Conservation (phyloP, 331 rosid genomes). For the Acacia pycnantha region DNA sequence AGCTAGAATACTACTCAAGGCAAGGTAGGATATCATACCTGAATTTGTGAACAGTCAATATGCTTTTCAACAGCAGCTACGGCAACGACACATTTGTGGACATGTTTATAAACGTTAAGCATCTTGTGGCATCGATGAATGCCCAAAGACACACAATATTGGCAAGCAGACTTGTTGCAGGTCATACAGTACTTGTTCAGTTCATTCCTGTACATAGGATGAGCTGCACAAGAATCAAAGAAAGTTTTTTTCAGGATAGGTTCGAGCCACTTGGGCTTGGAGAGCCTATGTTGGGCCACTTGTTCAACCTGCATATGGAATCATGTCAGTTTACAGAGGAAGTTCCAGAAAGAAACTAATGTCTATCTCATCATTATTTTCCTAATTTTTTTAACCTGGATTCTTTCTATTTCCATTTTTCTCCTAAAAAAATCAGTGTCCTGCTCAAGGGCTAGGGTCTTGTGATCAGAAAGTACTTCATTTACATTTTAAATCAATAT, state of each 20-base stretch:
- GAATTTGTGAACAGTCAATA: slow-evolving; percentile 49
- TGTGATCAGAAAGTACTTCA: background rate
- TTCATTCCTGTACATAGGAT: slow-evolving; percentile 35
- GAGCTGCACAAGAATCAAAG: slow-evolving; percentile 31
- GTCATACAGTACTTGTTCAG: slow-evolving; percentile 45
- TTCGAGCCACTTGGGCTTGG: slow-evolving; percentile 49
- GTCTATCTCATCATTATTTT: background rate
- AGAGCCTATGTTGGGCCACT: background rate
- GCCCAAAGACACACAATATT: slow-evolving; percentile 37
- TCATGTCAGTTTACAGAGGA: slow-evolving; percentile 3
- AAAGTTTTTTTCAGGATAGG: slow-evolving; percentile 34
- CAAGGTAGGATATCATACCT: slow-evolving; percentile 33
- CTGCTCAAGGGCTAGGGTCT: background rate
- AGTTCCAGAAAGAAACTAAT: background rate
- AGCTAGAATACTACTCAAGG: background rate
- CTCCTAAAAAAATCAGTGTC: background rate
- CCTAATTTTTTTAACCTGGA: background rate
- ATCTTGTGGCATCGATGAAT: slow-evolving; percentile 41
- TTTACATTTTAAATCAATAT: slow-evolving; percentile 8
- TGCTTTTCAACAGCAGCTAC: slow-evolving; percentile 38
- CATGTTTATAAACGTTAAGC: slow-evolving; percentile 43
- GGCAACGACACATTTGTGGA: slow-evolving; percentile 46
- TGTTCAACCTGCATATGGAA: slow-evolving; percentile 37
- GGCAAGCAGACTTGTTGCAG: slow-evolving; percentile 44
- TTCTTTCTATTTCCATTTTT: slow-evolving; percentile 8